Base-by-base conservation (phyloP, 2,329 filamentous ascomycete species). In the Simplicillium sp. region DNA sequence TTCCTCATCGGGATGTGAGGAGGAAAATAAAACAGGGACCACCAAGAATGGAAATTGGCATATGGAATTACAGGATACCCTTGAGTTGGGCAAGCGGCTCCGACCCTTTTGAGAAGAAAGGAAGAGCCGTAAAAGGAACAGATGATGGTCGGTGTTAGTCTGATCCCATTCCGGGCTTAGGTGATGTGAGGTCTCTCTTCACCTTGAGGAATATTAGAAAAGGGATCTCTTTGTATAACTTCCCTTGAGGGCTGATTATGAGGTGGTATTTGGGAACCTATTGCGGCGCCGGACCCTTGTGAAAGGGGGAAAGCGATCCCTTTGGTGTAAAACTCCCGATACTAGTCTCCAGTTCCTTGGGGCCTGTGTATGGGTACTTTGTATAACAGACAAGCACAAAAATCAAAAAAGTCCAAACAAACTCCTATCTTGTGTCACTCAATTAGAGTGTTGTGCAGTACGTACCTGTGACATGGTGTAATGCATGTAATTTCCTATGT, bases 1-100 rank as follows among this genome's bases (percentile, higher is more conserved):
- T 25, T 25, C 9, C 20, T 9, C 20, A 25, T 25, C 20, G 20
- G 20, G 20, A 25, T 9, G 20, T 9, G 9, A 25, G 20, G 20
- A 25, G 20, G 20, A 9, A 9, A 25, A 25, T 25, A 28, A 40
- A 46, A 35, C 43, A 46, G 45, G 50, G 45, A 54, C 57, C 48
- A 53, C 45, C 49, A 50, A 60, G 54, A 60, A 55, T 61, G 55
- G 55, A 58, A 54, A 53, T 38, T 43, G 50, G 50, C 48, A 46
- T 38, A 34, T 38, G 37, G 38, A 37, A 37, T 25, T 25, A 25
- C 20, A 25, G 48, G 39, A 50, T 41, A 41, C 42, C 42, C 38
- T 20, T 40, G 42, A 18, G 35, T 40, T 37, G 31, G 31, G 20
- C 14, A 36, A 17, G 34, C 34, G 14, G 34, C 34, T 13, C 11